Evolutionary conservation across 1,284 basidiomycete genomes (phyloP), one percentile per base, ranked within the genome.

Genomic region (Leccinum pallidistipes): DNA sequence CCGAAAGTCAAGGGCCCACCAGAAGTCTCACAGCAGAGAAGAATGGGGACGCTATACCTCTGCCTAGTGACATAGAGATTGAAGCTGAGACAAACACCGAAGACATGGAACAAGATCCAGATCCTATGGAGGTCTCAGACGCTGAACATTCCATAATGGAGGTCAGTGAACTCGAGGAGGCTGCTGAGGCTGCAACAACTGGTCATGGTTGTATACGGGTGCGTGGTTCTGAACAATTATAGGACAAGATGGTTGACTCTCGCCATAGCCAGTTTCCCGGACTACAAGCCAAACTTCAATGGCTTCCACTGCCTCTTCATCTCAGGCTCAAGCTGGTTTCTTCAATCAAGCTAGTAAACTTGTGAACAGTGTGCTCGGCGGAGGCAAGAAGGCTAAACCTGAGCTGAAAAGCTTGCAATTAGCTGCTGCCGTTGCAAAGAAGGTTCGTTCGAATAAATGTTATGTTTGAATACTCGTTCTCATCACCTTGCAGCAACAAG

Each of bases 331-430:
- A 60, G 70, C 69, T 45, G 86, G 88, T 32, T 83, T 91, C 75
- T 79, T 90, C 61, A 81, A 83, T 38, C 86, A 89, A 63, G 87
- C 89, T 9, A 82, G 83, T 18, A 90, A 86, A 68, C 74, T 90
- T 24, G 77, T 89, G 55, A 85, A 77, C 61, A 89, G 78, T 62
- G 81, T 90, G 63, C 76, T 90, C 56, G 85, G 88, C 10, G 82
- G 81, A 6, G 79, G 79, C 63, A 91, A 70, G 68, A 92, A 90
- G 71, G 77, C 70, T 36, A 90, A 89, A 68, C 78, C 84, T 2
- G 90, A 91, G 66, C 85, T 94, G 57, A 95, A 94, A 79, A 93
- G 91, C 58, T 73, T 95, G 21, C 90, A 94, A 70, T 83, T 88
- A 62, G 93, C 94, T 16, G 90, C 72, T 0, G 85, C 85, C 16